Percentiles rank a stretch among this genome's conserved stretches.
These are phyloP conservation scores for Populus davidiana DNA, from an alignment of 345 rosid genomes.

Conservation along the genomic window DNA sequence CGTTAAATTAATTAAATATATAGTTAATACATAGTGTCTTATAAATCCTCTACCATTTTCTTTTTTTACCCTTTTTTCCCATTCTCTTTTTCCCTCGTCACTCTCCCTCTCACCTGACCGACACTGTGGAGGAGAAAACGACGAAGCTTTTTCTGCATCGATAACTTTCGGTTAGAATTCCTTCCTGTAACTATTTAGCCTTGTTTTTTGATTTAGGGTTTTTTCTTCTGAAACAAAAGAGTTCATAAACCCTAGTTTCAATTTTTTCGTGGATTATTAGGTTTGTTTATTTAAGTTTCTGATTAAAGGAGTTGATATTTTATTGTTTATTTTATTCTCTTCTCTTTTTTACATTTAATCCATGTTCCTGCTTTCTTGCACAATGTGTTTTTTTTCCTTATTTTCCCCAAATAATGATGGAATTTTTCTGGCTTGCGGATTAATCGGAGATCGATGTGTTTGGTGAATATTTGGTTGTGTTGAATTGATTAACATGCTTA, in stretches of 20 bases:
- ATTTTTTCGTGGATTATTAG: neutral
- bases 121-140: neutral
- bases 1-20: neutral
- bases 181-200: neutral
- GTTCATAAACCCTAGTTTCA: slow-evolving; percentile 17
- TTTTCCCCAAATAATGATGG: neutral
- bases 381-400: neutral
- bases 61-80: neutral
- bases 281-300: neutral
- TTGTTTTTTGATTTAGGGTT: too few species aligned
- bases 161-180: neutral
- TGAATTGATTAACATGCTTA: neutral
- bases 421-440: neutral
- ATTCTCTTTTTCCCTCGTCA: neutral
- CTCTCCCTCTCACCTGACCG: neutral
- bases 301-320: neutral
- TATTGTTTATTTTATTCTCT: neutral
- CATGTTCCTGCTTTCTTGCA: neutral
- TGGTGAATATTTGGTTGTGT: neutral
- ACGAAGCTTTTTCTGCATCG: neutral
- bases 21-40: neutral
- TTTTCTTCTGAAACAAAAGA: neutral
- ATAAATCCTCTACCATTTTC: neutral
- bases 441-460: neutral
- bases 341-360: neutral